Conservation (phyloP, 495 filamentous ascomycete species). For the Amphirosellinia nigrospora region DNA sequence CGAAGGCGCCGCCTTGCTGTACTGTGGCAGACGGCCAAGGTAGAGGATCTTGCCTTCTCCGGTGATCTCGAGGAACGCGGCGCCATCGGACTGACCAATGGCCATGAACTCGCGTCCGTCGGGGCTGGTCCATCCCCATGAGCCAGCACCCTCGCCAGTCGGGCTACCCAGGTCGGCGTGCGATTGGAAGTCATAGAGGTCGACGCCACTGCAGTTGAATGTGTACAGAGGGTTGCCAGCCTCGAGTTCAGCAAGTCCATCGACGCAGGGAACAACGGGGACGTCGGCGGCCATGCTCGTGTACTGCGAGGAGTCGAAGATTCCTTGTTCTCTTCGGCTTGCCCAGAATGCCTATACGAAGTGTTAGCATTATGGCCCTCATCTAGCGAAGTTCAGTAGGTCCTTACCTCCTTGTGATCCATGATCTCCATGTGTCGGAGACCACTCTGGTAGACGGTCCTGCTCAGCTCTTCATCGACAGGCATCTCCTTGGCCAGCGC, state of each 20-base stretch:
- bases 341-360: constrained; percentile 42
- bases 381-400: background rate
- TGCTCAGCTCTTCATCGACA: constrained; percentile 39
- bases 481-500: constrained; percentile 44
- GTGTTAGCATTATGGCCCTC: constrained; percentile 22
- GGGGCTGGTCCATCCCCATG: constrained; percentile 62
- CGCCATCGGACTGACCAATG: constrained; percentile 62
- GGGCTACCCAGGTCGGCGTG: constrained; percentile 58
- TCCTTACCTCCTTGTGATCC: constrained; percentile 47
- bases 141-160: constrained; percentile 47
- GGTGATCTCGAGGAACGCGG: constrained; percentile 62
- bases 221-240: constrained; percentile 52
- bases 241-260: constrained; percentile 53
- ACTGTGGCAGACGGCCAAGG: constrained; percentile 61
- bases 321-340: constrained; percentile 41
- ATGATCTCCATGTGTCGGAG: constrained; percentile 55
- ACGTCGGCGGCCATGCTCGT: constrained; percentile 35
- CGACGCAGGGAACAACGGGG: constrained; percentile 46
- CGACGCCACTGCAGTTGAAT: constrained; percentile 61
- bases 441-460: constrained; percentile 51
- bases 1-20: constrained; percentile 40
- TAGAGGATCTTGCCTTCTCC: constrained; percentile 58
- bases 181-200: constrained; percentile 60
- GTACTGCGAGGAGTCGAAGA: constrained; percentile 48
- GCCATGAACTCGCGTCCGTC: constrained; percentile 65